Percentiles rank a stretch among this genome's conserved stretches.
These are phyloP conservation scores for Beverwykella pulmonaria DNA, from an alignment of 495 filamentous ascomycete species.

Conservation along the genomic window DNA sequence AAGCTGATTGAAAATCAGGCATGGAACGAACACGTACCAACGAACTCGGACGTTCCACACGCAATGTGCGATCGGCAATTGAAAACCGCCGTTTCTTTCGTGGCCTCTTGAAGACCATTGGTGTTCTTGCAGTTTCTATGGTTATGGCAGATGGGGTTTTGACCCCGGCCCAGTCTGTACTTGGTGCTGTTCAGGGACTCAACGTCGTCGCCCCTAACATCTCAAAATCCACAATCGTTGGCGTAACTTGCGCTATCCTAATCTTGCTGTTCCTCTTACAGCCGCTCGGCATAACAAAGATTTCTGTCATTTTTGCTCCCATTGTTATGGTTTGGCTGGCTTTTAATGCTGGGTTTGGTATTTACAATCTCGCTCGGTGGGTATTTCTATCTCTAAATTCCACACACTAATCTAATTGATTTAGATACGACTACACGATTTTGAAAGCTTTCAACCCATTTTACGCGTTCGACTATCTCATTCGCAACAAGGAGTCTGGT, in stretches of 20 bases:
- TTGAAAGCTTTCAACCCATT: conserved; percentile 71
- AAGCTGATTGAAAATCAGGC: too few species aligned
- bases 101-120: conserved; percentile 63
- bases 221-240: conserved; percentile 60
- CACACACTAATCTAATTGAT: conserved; percentile 55
- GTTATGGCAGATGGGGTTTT: conserved; percentile 71
- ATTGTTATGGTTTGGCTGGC: conserved; percentile 74
- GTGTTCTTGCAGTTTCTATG: conserved; percentile 70
- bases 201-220: conserved; percentile 56
- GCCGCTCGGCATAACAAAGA: conserved; percentile 68
- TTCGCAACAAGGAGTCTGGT: conserved; percentile 61
- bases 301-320: conserved; percentile 68
- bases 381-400: not conserved
- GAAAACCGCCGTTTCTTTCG: conserved; percentile 60
- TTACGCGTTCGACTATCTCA: conserved; percentile 63
- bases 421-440: conserved; percentile 62
- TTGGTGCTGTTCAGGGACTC: conserved; percentile 71
- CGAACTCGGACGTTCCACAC: conserved; percentile 58
- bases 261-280: conserved; percentile 70
- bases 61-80: conserved; percentile 56
- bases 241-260: conserved; percentile 68
- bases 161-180: conserved; percentile 71
- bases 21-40: conserved; percentile 62
- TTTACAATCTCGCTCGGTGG: conserved; percentile 52
- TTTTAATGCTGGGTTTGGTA: conserved; percentile 68